Evolutionary conservation across 192 early-diverging fungal species (phyloP).

Genomic region (Phlyctochytrium bullatum): DNA sequence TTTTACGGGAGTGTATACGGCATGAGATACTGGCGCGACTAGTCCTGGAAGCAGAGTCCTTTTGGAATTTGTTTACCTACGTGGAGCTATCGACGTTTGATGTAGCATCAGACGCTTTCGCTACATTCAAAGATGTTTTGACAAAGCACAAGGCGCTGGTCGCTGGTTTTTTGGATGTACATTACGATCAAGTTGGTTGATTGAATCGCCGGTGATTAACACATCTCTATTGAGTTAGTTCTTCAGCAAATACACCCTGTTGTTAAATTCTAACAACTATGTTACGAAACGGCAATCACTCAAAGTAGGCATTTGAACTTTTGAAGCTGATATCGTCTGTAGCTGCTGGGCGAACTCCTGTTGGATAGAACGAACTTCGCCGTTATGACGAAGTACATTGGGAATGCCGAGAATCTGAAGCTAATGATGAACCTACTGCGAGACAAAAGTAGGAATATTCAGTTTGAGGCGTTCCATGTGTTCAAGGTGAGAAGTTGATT

Average conservation of each 20-base stretch:
- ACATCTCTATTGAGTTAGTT: slow-evolving; percentile 60
- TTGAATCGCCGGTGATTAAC: slow-evolving; percentile 3
- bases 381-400: slow-evolving; percentile 95
- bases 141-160: slow-evolving; percentile 94
- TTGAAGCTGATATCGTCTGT: neutral
- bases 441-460: slow-evolving; percentile 96
- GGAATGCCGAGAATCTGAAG: slow-evolving; percentile 88
- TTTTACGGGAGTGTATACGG: slow-evolving; percentile 93
- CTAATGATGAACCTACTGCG: slow-evolving; percentile 96
- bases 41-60: slow-evolving; percentile 78
- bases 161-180: slow-evolving; percentile 78
- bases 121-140: slow-evolving; percentile 95
- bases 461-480: slow-evolving; percentile 99
- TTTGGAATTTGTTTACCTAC: slow-evolving; percentile 94
- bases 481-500: slow-evolving; percentile 73
- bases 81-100: slow-evolving; percentile 98
- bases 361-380: slow-evolving; percentile 92
- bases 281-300: slow-evolving; percentile 97
- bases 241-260: slow-evolving; percentile 81
- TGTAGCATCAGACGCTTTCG: slow-evolving; percentile 97
- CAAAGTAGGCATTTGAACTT: slow-evolving; percentile 63
- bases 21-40: slow-evolving; percentile 89
- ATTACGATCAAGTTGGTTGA: slow-evolving; percentile 70
- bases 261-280: slow-evolving; percentile 90
- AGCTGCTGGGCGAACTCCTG: slow-evolving; percentile 95